phyloP scores from a whole-genome alignment of 805 yeast genomes.

The Cyberlindnera lachancei region DNA sequence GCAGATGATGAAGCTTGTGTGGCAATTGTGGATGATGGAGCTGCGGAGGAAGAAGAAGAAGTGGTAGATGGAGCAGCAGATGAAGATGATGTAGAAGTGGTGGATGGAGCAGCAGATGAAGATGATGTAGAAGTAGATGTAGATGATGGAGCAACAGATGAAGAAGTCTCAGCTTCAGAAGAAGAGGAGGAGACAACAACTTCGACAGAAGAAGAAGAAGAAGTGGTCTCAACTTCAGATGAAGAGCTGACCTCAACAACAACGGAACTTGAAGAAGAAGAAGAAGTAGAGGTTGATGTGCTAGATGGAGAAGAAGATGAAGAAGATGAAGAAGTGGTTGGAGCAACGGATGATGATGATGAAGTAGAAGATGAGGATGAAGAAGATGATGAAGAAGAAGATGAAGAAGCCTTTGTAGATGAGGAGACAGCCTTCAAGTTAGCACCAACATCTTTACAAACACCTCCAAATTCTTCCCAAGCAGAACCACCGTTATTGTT shows the following conservation, averaged over 20 bases:
- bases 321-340: constrained; percentile 20
- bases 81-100: constrained; percentile 9
- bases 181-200: constrained; percentile 4
- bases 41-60: constrained; percentile 15
- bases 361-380: constrained; percentile 21
- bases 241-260: too few species aligned
- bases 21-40: too few species aligned
- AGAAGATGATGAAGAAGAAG: constrained; percentile 23
- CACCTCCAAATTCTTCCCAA: constrained; percentile 42
- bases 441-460: constrained; percentile 44
- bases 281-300: constrained; percentile 11
- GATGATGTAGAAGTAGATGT: constrained; percentile 1
- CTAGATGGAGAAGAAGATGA: constrained; percentile 15
- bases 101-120: constrained; percentile 5
- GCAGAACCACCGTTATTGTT: constrained; percentile 53
- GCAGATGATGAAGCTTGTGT: too few species aligned
- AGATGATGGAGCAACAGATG: constrained; percentile 10
- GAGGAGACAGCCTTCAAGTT: constrained; percentile 27
- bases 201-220: constrained; percentile 5
- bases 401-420: constrained; percentile 25
- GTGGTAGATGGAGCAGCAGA: constrained; percentile 16
- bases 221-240: constrained; percentile 5
- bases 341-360: constrained; percentile 16
- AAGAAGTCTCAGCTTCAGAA: constrained; percentile 7
- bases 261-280: too few species aligned